Evolutionary conservation across 495 filamentous ascomycete species (phyloP), one percentile per base, ranked within the genome.

Genomic region (Neurospora sp.): DNA sequence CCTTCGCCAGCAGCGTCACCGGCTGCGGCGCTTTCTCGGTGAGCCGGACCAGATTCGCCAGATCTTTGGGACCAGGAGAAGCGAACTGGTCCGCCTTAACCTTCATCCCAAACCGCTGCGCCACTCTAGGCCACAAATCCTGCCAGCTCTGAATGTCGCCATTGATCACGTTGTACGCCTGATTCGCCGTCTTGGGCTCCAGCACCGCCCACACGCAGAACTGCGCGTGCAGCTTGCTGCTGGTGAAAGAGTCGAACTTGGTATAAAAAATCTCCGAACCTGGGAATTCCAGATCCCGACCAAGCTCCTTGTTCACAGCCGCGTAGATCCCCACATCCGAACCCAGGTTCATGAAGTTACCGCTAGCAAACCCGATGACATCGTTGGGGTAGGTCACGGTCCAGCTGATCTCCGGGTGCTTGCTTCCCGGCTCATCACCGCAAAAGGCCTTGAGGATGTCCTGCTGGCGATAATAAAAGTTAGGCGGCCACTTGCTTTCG

Each of bases 271-370:
- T 74, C 74, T 83, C 79, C 54, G 77, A 81, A 20, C 87, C 86
- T 6, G 87, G 86, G 74, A 85, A 89, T 3, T 81, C 72, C 2
- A 90, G 80, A 12, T 82, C 79, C 39, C 82, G 78, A 11, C 82
- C 83, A 6, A 89, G 77, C 69, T 86, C 85, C 73, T 85, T 85
- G 70, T 76, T 82, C 16, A 88, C 80, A 27, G 83, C 82, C 70
- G 82, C 84, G 75, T 90, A 89, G 31, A 90, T 77, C 0, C 82
- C 87, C 16, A 89, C 44, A 8, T 83, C 75, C 1, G 84, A 81
- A 69, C 83, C 81, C 20, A 89, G 80, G 74, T 88, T 90, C 88
- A 90, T 89, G 77, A 87, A 89, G 75, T 89, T 90, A 72, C 79
- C 85, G 46, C 78, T 77, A 4, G 83, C 82, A 46, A 80, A 80